Evolutionary conservation across 108 stramenopile genomes (phyloP).

Genomic region (Skeletonema costatum): DNA sequence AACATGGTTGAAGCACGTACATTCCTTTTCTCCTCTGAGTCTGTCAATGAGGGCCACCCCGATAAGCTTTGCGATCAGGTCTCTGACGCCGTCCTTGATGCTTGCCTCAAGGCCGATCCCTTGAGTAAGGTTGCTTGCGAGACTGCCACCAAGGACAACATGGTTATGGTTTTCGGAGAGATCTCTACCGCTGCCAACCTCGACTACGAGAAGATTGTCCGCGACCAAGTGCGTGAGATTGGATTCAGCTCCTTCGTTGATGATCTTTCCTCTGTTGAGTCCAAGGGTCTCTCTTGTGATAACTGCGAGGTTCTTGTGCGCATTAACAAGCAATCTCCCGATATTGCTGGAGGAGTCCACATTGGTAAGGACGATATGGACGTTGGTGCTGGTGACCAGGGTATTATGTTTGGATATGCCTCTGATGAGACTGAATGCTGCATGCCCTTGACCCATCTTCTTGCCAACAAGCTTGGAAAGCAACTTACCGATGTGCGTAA

Average conservation of each 20-base stretch:
- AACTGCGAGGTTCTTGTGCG: conserved; percentile 96
- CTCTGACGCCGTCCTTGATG: conserved; percentile 96
- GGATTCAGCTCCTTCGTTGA: conserved; percentile 92
- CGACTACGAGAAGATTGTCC: conserved; percentile 97
- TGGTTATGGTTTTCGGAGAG: conserved; percentile 99
- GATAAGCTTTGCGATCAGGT: conserved; percentile 97
- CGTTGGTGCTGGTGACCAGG: conserved; percentile 98
- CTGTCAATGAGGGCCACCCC: conserved; percentile 98
- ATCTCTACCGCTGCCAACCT: conserved; percentile 96
- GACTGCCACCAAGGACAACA: conserved; percentile 98
- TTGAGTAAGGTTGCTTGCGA: conserved; percentile 97
- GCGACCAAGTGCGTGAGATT: conserved; percentile 95
- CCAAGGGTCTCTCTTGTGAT: conserved; percentile 96
- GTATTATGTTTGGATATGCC: conserved; percentile 99
- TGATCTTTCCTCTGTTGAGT: conserved; percentile 70
- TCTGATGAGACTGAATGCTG: conserved; percentile 93
- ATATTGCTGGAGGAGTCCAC: conserved; percentile 97
- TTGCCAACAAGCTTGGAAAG: conserved; percentile 94
- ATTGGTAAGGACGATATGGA: conserved; percentile 91
- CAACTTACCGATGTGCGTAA: conserved; percentile 97
- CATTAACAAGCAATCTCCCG: conserved; percentile 98
- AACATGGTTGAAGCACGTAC: conserved; percentile 73
- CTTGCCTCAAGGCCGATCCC: conserved; percentile 93
- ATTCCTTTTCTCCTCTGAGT: conserved; percentile 92
- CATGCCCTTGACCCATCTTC: conserved; percentile 97